A percentile compares a stretch with the other conserved stretches of the same genome.
These are phyloP conservation scores for Lepiota venenata DNA, from an alignment of 768 basidiomycete genomes.

Conservation along the genomic window DNA sequence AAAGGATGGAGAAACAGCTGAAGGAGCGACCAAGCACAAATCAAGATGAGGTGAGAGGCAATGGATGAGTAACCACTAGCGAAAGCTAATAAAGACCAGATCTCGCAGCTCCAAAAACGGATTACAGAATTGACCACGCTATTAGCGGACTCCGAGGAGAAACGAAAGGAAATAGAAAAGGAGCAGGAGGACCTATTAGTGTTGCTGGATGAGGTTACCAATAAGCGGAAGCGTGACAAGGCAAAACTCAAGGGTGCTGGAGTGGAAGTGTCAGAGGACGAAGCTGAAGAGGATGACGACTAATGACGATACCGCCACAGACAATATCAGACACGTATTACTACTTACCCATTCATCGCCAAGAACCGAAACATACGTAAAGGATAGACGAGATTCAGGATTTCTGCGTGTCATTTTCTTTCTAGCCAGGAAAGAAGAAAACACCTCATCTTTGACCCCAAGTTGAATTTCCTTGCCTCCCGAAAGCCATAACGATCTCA, in stretches of 20 bases:
- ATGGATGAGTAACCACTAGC: not conserved
- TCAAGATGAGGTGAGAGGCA: conserved; percentile 36
- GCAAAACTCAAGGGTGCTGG: conserved; percentile 66
- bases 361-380: too few relatives aligned
- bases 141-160: conserved; percentile 53
- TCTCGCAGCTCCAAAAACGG: conserved; percentile 42
- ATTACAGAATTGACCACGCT: conserved; percentile 43
- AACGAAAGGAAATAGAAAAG: conserved; percentile 82
- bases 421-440: too few relatives aligned
- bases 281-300: conserved; percentile 66
- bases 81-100: conserved; percentile 25
- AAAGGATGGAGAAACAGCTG: conserved; percentile 58
- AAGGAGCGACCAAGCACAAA: conserved; percentile 29
- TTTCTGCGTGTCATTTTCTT: too few relatives aligned
- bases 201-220: conserved; percentile 85
- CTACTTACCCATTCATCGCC: too few relatives aligned
- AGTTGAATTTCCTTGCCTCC: too few relatives aligned
- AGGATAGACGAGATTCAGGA: too few relatives aligned
- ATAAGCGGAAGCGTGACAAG: conserved; percentile 86
- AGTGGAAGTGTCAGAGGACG: conserved; percentile 91
- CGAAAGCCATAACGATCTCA: too few relatives aligned
- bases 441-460: too few relatives aligned
- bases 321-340: too few relatives aligned
- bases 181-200: conserved; percentile 97
- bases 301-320: conserved; percentile 24